phyloP scores from a whole-genome alignment of 129 eudicot species.

The Artemisia tridentata region DNA sequence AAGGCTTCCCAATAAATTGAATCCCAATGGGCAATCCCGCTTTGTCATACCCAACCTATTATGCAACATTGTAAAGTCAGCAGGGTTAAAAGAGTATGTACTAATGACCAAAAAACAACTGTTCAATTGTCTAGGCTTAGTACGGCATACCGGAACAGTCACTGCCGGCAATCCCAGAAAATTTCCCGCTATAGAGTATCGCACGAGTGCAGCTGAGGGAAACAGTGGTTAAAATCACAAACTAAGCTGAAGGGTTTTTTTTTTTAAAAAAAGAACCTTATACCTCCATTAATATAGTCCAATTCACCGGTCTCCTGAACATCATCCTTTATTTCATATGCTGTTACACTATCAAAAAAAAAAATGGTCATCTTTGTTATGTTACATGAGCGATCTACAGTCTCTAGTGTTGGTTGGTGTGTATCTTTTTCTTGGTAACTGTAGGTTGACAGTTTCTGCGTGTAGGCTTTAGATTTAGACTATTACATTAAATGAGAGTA shows the following conservation, averaged over 20 bases:
- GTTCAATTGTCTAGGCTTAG: background rate
- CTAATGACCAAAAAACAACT: background rate
- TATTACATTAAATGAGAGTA: background rate
- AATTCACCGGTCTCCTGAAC: conserved; percentile 76
- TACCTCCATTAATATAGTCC: conserved; percentile 97
- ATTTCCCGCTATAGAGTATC: conserved; percentile 87
- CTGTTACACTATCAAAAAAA: conserved; percentile 62
- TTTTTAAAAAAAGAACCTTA: no score
- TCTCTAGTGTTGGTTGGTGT: background rate
- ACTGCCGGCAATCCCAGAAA: conserved; percentile 96
- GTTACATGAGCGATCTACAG: background rate
- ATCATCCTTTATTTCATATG: conserved; percentile 67
- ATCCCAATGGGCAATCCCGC: conserved; percentile 87
- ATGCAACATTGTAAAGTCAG: conserved; percentile 1
- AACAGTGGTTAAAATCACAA: background rate
- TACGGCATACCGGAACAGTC: conserved; percentile 70
- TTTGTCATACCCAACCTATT: conserved; percentile 84
- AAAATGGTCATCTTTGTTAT: background rate
- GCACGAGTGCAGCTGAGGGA: conserved; percentile 76
- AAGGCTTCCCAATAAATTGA: conserved; percentile 89
- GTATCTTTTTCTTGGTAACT: background rate
- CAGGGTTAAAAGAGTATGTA: background rate
- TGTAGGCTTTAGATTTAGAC: conserved; percentile 6
- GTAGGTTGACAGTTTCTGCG: background rate
- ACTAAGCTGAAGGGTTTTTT: background rate